These are phyloP conservation scores for Ganoderma sinense DNA, from an alignment of 1,284 basidiomycete genomes.

Conservation along the genomic window DNA sequence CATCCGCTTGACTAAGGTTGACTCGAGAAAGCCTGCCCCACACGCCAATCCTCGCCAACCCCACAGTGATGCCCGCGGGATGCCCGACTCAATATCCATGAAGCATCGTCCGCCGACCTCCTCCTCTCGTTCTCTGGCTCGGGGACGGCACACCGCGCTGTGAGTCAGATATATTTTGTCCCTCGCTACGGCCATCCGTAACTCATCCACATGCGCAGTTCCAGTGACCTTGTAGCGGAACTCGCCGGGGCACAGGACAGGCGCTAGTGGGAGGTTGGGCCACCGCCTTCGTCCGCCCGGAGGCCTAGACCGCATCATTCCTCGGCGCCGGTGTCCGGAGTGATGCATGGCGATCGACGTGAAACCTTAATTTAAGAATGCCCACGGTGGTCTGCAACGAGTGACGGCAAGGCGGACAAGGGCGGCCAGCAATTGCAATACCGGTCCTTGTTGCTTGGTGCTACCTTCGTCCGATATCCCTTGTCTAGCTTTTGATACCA, in stretches of 20 bases:
- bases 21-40: not conserved
- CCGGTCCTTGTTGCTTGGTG: not conserved
- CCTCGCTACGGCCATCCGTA: not conserved
- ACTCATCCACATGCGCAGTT: not conserved
- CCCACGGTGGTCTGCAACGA: not conserved
- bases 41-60: not conserved
- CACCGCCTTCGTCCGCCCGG: not conserved
- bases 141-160: not conserved
- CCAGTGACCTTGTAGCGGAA: conserved; percentile 3
- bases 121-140: not conserved
- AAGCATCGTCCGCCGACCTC: not conserved
- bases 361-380: not conserved
- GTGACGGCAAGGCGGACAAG: not conserved
- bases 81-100: not conserved
- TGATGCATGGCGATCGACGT: not conserved
- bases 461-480: not conserved
- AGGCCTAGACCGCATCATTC: not conserved
- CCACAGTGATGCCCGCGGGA: conserved; percentile 9
- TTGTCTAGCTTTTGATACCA: not conserved
- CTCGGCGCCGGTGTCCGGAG: not conserved
- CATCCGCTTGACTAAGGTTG: not conserved
- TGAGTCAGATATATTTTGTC: not conserved
- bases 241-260: conserved; percentile 7
- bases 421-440: too few species aligned
- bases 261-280: not conserved